These are phyloP conservation scores for Pleurotus platypus DNA, from an alignment of 768 basidiomycete species.

Conservation along the genomic window DNA sequence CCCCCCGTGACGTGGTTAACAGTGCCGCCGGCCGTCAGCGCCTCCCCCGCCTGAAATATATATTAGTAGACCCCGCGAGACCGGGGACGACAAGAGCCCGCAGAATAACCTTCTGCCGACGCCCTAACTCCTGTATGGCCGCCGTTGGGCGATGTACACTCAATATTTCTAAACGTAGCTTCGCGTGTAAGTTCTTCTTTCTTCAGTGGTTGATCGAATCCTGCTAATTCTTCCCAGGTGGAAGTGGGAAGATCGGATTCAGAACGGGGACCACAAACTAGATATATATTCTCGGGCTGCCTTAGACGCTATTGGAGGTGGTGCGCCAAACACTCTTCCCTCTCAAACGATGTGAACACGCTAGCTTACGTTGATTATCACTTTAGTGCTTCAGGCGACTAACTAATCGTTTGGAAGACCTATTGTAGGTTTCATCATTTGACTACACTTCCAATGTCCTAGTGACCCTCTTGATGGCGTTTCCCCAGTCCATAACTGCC, in stretches of 20 bases:
- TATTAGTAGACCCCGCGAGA: too few relatives aligned
- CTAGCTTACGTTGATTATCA: conserved; percentile 33
- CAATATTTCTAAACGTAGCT: conserved; percentile 23
- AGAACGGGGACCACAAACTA: conserved; percentile 14
- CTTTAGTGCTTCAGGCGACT: conserved; percentile 25
- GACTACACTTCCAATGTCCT: conserved; percentile 16
- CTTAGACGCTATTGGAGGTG: conserved; percentile 34
- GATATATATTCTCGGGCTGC: conserved; percentile 24
- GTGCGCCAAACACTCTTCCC: conserved; percentile 14
- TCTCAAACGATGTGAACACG: not conserved
- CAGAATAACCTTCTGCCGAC: too few relatives aligned
- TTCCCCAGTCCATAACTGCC: not conserved
- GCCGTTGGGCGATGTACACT: conserved; percentile 14
- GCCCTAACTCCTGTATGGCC: too few relatives aligned
- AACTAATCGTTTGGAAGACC: conserved; percentile 15
- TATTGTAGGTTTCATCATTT: conserved; percentile 16
- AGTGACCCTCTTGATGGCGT: not conserved
- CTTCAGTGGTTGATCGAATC: not conserved
- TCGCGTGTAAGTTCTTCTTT: conserved; percentile 15
- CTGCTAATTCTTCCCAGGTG: conserved; percentile 11
- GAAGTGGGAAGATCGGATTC: conserved; percentile 25
- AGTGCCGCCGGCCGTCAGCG: too few relatives aligned
- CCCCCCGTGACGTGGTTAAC: too few relatives aligned
- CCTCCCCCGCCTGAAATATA: too few relatives aligned
- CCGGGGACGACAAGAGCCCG: too few relatives aligned